Conservation (phyloP, 2,329 filamentous ascomycete genomes). For the Aphanoascus verrucosus region DNA sequence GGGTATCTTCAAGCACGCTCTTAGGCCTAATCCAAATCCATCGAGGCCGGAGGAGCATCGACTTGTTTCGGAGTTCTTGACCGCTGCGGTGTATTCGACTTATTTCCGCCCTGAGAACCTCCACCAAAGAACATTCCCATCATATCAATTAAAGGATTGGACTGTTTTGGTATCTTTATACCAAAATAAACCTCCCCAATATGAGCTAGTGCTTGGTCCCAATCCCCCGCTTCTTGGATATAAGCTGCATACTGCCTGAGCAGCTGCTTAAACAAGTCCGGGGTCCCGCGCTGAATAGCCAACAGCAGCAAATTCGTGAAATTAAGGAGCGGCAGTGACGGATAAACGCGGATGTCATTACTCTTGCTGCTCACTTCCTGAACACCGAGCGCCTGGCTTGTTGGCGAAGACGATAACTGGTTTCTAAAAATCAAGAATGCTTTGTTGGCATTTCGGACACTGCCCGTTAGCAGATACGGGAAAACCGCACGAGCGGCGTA, state of each 20-base stretch:
- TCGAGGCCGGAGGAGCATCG: conserved; percentile 35
- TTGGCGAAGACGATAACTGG: conserved; percentile 42
- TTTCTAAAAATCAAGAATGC: conserved; percentile 67
- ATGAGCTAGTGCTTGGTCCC: conserved; percentile 72
- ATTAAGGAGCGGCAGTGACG: conserved; percentile 85
- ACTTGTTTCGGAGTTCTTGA: conserved; percentile 35
- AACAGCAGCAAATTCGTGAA: conserved; percentile 79
- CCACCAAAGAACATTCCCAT: conserved; percentile 91
- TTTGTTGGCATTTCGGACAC: conserved; percentile 78
- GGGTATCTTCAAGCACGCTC: background rate
- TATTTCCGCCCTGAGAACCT: conserved; percentile 42
- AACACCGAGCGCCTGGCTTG: conserved; percentile 54
- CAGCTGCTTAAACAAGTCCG: conserved; percentile 71
- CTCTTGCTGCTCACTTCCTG: conserved; percentile 69
- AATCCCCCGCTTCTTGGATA: conserved; percentile 64
- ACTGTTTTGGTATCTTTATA: conserved; percentile 76
- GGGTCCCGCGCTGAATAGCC: conserved; percentile 66
- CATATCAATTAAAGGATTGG: conserved; percentile 93
- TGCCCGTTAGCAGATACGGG: conserved; percentile 82
- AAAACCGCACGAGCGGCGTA: conserved; percentile 81
- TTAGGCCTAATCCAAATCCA: conserved; percentile 35
- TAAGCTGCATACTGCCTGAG: conserved; percentile 69
- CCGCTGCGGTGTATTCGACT: conserved; percentile 35
- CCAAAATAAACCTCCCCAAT: conserved; percentile 96
- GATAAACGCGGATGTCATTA: conserved; percentile 71